phyloP scores from a whole-genome alignment of 2,329 filamentous ascomycete genomes.

The Fusarium neocosmosporiellum region DNA sequence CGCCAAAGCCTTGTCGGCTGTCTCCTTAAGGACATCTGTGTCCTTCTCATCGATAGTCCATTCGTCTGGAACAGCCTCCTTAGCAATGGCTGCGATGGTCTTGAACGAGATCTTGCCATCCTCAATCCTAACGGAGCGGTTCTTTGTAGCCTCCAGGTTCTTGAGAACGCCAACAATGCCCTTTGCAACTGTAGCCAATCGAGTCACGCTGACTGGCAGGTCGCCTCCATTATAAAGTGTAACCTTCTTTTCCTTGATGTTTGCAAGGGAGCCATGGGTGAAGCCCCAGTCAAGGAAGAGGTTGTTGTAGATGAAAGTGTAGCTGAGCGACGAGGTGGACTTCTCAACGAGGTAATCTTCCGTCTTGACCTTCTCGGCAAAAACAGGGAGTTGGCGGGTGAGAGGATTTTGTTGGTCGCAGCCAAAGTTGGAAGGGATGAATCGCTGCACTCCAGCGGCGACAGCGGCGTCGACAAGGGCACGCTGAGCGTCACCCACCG shows the following conservation, averaged over 20 bases:
- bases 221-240: background rate
- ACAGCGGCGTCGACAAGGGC: slow-evolving; percentile 5
- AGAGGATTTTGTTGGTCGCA: slow-evolving; percentile 7
- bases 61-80: background rate
- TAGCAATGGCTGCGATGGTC: background rate
- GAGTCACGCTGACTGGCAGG: background rate
- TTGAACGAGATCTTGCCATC: slow-evolving; percentile 9
- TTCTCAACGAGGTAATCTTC: slow-evolving; percentile 1
- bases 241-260: background rate
- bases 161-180: slow-evolving; percentile 9
- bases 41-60: background rate
- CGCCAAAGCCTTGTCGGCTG: background rate
- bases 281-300: slow-evolving; percentile 12
- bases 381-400: slow-evolving; percentile 4
- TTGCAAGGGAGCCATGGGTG: slow-evolving; percentile 1
- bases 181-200: background rate
- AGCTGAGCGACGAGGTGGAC: background rate
- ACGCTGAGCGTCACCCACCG: background rate
- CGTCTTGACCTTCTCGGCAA: background rate
- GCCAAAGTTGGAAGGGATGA: slow-evolving; percentile 15
- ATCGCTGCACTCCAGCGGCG: slow-evolving; percentile 5
- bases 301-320: slow-evolving; percentile 10
- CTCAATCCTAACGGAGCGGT: background rate
- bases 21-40: background rate
- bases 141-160: slow-evolving; percentile 1